These are phyloP conservation scores for Westerdykella aurantiaca DNA, from an alignment of 2,329 filamentous ascomycete genomes.

Conservation along the genomic window DNA sequence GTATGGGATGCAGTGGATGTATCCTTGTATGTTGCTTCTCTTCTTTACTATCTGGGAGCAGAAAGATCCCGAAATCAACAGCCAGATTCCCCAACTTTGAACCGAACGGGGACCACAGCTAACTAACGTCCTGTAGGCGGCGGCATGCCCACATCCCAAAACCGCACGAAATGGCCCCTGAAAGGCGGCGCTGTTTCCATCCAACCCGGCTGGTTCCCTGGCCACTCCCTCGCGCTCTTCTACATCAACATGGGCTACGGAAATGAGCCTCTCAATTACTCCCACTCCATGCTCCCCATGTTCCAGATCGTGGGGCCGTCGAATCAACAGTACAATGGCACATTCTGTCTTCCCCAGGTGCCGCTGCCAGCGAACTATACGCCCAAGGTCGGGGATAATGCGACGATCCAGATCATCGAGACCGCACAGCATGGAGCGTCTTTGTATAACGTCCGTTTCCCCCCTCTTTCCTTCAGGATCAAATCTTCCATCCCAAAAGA, in stretches of 20 bases:
- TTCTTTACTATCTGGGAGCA: neutral
- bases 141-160: slow-evolving; percentile 67
- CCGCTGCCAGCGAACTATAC: slow-evolving; percentile 67
- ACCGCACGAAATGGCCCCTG: slow-evolving; percentile 89
- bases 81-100: neutral
- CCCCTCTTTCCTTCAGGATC: neutral
- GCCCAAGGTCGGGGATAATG: slow-evolving; percentile 75
- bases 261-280: slow-evolving; percentile 79
- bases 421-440: slow-evolving; percentile 75
- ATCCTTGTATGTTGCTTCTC: slow-evolving; percentile 66
- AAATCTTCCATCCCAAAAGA: neutral
- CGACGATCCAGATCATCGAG: slow-evolving; percentile 86
- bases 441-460: slow-evolving; percentile 64
- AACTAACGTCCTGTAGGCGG: slow-evolving; percentile 57
- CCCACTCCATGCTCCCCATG: slow-evolving; percentile 68
- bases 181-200: slow-evolving; percentile 80
- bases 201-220: slow-evolving; percentile 94
- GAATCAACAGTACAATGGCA: slow-evolving; percentile 80
- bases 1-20: slow-evolving; percentile 92
- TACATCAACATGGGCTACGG: slow-evolving; percentile 91
- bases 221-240: slow-evolving; percentile 73
- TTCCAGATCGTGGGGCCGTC: slow-evolving; percentile 79
- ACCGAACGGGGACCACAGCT: neutral
- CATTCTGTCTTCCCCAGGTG: slow-evolving; percentile 84
- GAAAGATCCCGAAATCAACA: neutral